Evolutionary conservation across 371 early-diverging fungal genomes (phyloP).

Genomic region (Smittium culicis): DNA sequence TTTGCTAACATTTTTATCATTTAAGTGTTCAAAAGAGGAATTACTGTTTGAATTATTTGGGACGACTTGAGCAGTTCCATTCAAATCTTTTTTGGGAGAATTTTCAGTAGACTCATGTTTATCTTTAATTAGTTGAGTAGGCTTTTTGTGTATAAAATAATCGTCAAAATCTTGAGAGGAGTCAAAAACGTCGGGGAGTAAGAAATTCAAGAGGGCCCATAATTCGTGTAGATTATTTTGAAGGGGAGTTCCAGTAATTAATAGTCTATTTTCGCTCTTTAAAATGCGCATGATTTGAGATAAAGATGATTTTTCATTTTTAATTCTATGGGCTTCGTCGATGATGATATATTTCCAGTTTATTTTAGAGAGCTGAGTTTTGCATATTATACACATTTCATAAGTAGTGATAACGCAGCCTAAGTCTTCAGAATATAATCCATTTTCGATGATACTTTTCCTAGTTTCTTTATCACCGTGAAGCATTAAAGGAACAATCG

Average conservation of each 20-base stretch:
- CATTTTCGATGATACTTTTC: constrained; percentile 35
- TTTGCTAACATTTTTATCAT: background rate
- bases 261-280: constrained; percentile 74
- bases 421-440: constrained; percentile 13
- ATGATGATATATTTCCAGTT: constrained; percentile 91
- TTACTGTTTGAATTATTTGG: too few relatives aligned
- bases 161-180: constrained; percentile 83
- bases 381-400: constrained; percentile 90
- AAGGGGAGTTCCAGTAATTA: constrained; percentile 98
- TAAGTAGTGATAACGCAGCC: constrained; percentile 89
- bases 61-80: too few relatives aligned
- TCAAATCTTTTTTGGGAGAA: too few relatives aligned
- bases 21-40: background rate
- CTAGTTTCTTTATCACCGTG: constrained; percentile 87
- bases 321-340: constrained; percentile 99
- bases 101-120: too few relatives aligned
- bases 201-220: constrained; percentile 97
- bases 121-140: too few relatives aligned
- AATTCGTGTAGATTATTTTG: constrained; percentile 98
- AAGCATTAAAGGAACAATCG: constrained; percentile 75
- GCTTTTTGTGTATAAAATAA: constrained; percentile 50
- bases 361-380: constrained; percentile 68
- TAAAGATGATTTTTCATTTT: constrained; percentile 93
- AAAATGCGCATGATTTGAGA: constrained; percentile 83
- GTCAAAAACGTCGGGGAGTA: constrained; percentile 91